Conservation (phyloP, 192 early-diverging fungal genomes). For the Phlyctochytrium planicorne region DNA sequence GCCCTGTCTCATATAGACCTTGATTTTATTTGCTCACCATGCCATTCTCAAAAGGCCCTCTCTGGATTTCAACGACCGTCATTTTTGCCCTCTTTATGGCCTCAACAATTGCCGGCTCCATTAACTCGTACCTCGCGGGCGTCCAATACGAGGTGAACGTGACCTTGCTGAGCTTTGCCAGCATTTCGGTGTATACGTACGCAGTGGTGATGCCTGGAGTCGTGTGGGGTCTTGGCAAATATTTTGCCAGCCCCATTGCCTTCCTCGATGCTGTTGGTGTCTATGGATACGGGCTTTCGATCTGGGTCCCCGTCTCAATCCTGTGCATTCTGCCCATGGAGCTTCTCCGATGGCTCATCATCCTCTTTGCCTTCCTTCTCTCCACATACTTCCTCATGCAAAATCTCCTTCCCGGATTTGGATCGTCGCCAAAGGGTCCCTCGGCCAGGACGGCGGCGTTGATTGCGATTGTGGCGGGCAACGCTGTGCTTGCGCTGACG, state of each 20-base stretch:
- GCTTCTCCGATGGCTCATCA: conserved; percentile 79
- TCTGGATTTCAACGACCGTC: conserved; percentile 98
- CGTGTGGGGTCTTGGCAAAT: conserved; percentile 80
- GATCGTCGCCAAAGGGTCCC: conserved; percentile 15
- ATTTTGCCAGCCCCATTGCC: conserved; percentile 74
- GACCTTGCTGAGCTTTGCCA: conserved; percentile 75
- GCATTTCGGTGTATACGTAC: conserved; percentile 81
- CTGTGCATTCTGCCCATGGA: conserved; percentile 82
- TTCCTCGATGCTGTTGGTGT: conserved; percentile 84
- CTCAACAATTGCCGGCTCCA: conserved; percentile 81
- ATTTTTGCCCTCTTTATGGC: conserved; percentile 95
- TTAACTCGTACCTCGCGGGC: conserved; percentile 61
- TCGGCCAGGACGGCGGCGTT: conserved; percentile 32
- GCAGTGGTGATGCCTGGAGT: conserved; percentile 65
- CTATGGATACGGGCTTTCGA: conserved; percentile 88
- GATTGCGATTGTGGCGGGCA: conserved; percentile 24
- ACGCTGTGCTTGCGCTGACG: conserved; percentile 50
- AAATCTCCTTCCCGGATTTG: conserved; percentile 33
- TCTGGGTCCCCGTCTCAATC: conserved; percentile 91
- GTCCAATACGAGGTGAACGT: conserved; percentile 74
- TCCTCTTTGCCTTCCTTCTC: conserved; percentile 69
- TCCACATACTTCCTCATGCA: conserved; percentile 49
- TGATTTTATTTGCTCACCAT: too few relatives aligned
- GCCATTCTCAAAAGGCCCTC: conserved; percentile 84
- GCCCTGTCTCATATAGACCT: too few relatives aligned